A percentile compares a stretch with the other conserved stretches of the same genome.
Conservation (phyloP, 805 yeast genomes). For the Sugiyamaella lignohabitans region DNA sequence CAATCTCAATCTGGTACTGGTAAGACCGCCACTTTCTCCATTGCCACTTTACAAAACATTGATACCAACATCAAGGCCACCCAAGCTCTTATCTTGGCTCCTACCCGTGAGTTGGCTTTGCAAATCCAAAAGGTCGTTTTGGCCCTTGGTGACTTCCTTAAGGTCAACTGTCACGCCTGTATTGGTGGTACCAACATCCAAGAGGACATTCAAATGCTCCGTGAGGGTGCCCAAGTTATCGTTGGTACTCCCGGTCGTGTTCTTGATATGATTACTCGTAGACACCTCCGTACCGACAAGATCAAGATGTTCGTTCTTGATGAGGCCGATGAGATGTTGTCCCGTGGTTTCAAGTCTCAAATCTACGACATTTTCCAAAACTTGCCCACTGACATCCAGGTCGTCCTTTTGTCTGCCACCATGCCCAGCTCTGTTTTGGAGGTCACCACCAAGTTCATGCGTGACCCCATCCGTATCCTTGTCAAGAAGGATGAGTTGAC, state of each 20-base stretch:
- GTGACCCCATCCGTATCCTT: conserved; percentile 86
- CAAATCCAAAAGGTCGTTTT: conserved; percentile 87
- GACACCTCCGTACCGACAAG: conserved; percentile 63
- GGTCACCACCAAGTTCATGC: conserved; percentile 86
- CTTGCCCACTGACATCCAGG: conserved; percentile 82
- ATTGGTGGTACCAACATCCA: conserved; percentile 88
- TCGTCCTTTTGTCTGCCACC: conserved; percentile 92
- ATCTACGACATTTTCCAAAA: conserved; percentile 84
- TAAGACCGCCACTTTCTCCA: conserved; percentile 96
- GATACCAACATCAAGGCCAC: conserved; percentile 66
- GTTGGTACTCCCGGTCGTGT: conserved; percentile 99
- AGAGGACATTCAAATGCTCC: conserved; percentile 69
- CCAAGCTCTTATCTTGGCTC: conserved; percentile 88
- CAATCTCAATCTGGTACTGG: conserved; percentile 99
- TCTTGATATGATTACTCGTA: conserved; percentile 80
- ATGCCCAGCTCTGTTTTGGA: conserved; percentile 87
- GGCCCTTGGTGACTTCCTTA: conserved; percentile 82
- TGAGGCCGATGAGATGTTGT: conserved; percentile 93
- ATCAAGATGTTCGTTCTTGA: conserved; percentile 86
- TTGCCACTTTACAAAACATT: conserved; percentile 82
- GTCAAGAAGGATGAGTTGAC: conserved; percentile 94
- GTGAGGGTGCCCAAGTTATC: conserved; percentile 80
- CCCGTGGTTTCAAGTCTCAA: conserved; percentile 92
- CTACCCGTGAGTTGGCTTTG: conserved; percentile 92
- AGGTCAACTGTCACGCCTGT: conserved; percentile 80